Conservation (phyloP, 1,284 basidiomycete species). For the Coniophora puteana region DNA sequence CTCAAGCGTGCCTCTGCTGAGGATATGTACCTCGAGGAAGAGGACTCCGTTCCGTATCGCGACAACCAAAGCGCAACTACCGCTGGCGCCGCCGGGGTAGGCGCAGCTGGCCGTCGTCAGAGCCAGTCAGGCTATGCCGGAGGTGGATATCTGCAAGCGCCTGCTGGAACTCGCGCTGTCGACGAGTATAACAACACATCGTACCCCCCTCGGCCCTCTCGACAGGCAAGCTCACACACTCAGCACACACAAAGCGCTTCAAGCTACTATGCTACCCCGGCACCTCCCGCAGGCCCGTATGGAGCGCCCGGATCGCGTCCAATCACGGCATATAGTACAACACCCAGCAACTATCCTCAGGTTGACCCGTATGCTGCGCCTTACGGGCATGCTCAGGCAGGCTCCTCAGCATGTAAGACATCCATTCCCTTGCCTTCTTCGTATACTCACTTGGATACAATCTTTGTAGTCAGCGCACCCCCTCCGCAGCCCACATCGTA, state of each 20-base stretch:
- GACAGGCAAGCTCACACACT: conserved; percentile 42
- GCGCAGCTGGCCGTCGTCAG: conserved; percentile 29
- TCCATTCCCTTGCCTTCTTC: not conserved
- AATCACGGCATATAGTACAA: conserved; percentile 19
- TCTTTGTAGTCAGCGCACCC: conserved; percentile 59
- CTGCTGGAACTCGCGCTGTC: conserved; percentile 61
- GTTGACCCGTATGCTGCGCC: conserved; percentile 32
- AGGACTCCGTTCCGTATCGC: conserved; percentile 27
- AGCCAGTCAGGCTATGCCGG: conserved; percentile 32
- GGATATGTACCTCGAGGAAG: conserved; percentile 45
- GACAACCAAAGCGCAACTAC: conserved; percentile 25
- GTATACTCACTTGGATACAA: conserved; percentile 3
- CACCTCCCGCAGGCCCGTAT: conserved; percentile 19
- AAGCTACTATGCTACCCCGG: conserved; percentile 38
- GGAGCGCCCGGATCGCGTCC: conserved; percentile 17
- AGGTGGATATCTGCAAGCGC: conserved; percentile 64
- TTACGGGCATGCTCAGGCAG: conserved; percentile 53
- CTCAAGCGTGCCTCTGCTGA: conserved; percentile 59
- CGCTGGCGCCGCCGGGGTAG: conserved; percentile 19
- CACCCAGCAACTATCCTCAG: conserved; percentile 21
- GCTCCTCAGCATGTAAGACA: conserved; percentile 53
- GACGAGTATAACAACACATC: conserved; percentile 65
- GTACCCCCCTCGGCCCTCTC: conserved; percentile 39
- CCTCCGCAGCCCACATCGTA: conserved; percentile 48
- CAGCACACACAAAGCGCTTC: conserved; percentile 35